phyloP scores from a whole-genome alignment of 371 early-diverging fungal genomes.

The Syncephalastrum sp. region DNA sequence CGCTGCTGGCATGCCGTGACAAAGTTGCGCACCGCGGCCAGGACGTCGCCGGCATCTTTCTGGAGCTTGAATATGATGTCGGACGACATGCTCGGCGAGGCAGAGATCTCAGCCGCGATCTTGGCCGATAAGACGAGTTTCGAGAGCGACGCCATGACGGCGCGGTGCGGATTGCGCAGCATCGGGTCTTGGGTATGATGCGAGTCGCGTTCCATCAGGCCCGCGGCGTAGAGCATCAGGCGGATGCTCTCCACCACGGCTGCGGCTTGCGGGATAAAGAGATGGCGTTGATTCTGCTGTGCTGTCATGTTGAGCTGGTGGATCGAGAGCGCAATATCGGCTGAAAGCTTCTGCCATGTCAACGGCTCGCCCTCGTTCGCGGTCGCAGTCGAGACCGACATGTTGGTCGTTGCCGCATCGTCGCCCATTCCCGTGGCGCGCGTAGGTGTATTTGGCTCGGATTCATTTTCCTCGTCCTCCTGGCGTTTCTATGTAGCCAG shows the following conservation, averaged over 20 bases:
- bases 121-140: conserved; percentile 84
- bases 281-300: conserved; percentile 38
- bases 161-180: conserved; percentile 67
- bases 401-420: conserved; percentile 14
- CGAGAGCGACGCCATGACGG: conserved; percentile 74
- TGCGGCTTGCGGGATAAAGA: conserved; percentile 17
- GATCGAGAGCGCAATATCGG: conserved; percentile 60
- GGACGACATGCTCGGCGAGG: conserved; percentile 2
- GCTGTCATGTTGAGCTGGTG: conserved; percentile 66
- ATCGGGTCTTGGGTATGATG: conserved; percentile 63
- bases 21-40: conserved; percentile 74
- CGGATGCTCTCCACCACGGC: conserved; percentile 81
- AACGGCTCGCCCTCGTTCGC: conserved; percentile 13
- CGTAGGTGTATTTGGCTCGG: neutral
- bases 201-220: conserved; percentile 68
- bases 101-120: conserved; percentile 74
- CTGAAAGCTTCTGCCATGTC: conserved; percentile 61
- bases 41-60: conserved; percentile 57
- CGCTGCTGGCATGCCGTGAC: conserved; percentile 70
- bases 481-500: neutral
- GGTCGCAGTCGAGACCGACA: conserved; percentile 9
- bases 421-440: conserved; percentile 1
- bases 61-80: conserved; percentile 23
- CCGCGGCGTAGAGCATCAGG: conserved; percentile 79
- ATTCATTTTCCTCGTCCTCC: neutral